Evolutionary conservation across 495 filamentous ascomycete species (phyloP).

Genomic region (Hypomontagnella submonticulosa): DNA sequence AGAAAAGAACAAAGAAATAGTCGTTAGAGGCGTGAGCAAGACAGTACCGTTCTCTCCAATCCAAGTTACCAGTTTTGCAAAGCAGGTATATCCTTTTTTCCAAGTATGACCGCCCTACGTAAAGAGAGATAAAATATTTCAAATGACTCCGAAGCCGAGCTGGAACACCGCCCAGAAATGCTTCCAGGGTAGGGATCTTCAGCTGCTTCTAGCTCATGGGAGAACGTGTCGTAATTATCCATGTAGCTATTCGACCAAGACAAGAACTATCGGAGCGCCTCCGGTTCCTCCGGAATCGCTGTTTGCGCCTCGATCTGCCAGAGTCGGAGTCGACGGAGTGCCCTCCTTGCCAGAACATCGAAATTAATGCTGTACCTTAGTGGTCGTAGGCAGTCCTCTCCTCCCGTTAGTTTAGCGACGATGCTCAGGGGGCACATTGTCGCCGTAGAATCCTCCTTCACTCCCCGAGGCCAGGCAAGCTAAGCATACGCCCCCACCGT

Average conservation of each 20-base stretch:
- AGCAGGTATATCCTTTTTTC: conserved; percentile 39
- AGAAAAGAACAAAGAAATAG: conserved; percentile 27
- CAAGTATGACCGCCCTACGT: conserved; percentile 25
- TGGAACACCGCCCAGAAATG: conserved; percentile 6
- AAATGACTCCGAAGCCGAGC: conserved; percentile 6
- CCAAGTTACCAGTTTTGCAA: conserved; percentile 27
- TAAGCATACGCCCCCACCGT: conserved; percentile 61
- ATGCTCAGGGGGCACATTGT: conserved; percentile 60
- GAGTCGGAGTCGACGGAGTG: background rate
- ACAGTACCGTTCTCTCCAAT: conserved; percentile 27
- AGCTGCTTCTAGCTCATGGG: conserved; percentile 1
- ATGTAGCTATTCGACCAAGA: conserved; percentile 9
- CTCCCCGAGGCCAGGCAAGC: conserved; percentile 54
- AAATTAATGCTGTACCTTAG: conserved; percentile 1
- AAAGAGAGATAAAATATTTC: conserved; percentile 16
- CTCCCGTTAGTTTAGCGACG: conserved; percentile 48
- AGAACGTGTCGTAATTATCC: conserved; percentile 24
- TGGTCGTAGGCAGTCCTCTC: background rate
- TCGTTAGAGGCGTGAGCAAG: conserved; percentile 37
- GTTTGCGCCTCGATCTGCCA: conserved; percentile 8
- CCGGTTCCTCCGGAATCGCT: conserved; percentile 27
- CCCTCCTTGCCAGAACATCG: conserved; percentile 10
- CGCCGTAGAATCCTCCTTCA: conserved; percentile 61
- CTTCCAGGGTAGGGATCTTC: conserved; percentile 18
- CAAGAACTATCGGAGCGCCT: conserved; percentile 16